Percentiles rank a stretch among this genome's conserved stretches.
Evolutionary conservation across 148 eudicot genomes (phyloP).

Genomic region (Camellia japonica): DNA sequence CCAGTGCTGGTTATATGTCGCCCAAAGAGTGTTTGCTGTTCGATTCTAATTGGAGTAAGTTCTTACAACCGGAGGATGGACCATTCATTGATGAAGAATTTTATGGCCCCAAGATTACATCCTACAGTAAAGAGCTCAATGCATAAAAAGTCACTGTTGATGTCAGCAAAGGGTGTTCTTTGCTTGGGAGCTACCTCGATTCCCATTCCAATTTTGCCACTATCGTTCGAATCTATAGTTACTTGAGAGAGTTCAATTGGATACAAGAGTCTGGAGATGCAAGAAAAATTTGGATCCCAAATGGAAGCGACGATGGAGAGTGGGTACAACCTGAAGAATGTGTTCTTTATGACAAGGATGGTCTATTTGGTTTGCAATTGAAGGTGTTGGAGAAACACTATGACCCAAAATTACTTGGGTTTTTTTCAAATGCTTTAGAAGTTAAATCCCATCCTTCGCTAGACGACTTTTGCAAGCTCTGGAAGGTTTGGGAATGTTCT

Average conservation of each 20-base stretch:
- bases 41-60: constrained; percentile 20
- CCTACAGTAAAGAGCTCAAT: constrained; percentile 45
- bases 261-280: constrained; percentile 20
- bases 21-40: constrained; percentile 48
- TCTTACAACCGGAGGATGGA: constrained; percentile 42
- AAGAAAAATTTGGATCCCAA: constrained; percentile 47
- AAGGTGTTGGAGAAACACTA: constrained; percentile 47
- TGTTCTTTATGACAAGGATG: constrained; percentile 46
- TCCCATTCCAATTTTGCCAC: constrained; percentile 27
- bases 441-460: constrained; percentile 49
- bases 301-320: constrained; percentile 32
- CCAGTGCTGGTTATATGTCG: constrained; percentile 40
- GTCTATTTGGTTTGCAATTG: constrained; percentile 38
- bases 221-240: constrained; percentile 45
- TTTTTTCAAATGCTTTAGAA: constrained; percentile 38
- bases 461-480: constrained; percentile 53
- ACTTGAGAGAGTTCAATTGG: constrained; percentile 36
- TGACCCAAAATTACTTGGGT: constrained; percentile 28
- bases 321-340: constrained; percentile 55
- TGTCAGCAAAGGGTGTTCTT: constrained; percentile 21
- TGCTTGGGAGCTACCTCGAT: constrained; percentile 41
- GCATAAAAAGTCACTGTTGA: constrained; percentile 43
- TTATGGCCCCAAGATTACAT: constrained; percentile 38
- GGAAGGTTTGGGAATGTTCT: constrained; percentile 65
- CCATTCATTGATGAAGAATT: constrained; percentile 62